Conservation (phyloP, 2,329 filamentous ascomycete species). For the Bimuria novae-zelandiae region DNA sequence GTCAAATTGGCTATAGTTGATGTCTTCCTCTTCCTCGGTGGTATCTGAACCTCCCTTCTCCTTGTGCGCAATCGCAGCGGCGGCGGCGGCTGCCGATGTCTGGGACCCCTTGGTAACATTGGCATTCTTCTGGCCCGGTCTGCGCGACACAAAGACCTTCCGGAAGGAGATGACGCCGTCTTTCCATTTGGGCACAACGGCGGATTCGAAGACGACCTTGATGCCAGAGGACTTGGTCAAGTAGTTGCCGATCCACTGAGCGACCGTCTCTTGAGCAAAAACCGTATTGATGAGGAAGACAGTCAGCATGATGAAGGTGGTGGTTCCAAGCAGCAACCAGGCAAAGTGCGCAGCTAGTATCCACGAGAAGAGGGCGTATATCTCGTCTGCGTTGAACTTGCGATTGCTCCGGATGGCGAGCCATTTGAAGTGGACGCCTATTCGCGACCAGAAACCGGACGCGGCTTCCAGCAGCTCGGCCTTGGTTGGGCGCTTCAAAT, state of each 20-base stretch:
- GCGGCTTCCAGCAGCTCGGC: constrained; percentile 91
- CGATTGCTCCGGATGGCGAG: constrained; percentile 90
- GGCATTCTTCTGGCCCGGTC: constrained; percentile 79
- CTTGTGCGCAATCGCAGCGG: constrained; percentile 68
- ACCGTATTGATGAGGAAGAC: constrained; percentile 95
- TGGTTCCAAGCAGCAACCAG: constrained; percentile 96
- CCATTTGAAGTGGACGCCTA: constrained; percentile 96
- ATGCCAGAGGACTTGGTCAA: constrained; percentile 91
- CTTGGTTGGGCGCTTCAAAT: constrained; percentile 80
- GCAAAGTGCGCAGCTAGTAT: constrained; percentile 89
- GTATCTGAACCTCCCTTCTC: constrained; percentile 51
- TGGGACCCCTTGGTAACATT: constrained; percentile 93
- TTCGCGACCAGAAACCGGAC: constrained; percentile 87
- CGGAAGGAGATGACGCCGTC: constrained; percentile 95
- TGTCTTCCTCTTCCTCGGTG: constrained; percentile 71
- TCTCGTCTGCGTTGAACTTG: constrained; percentile 95
- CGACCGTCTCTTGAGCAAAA: constrained; percentile 94
- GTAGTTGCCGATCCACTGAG: constrained; percentile 92
- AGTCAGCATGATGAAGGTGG: constrained; percentile 90
- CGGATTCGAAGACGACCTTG: constrained; percentile 94
- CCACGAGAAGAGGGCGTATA: constrained; percentile 94
- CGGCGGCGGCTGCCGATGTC: constrained; percentile 79
- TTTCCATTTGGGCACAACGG: constrained; percentile 94
- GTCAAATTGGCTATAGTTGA: constrained; percentile 98
- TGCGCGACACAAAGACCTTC: constrained; percentile 92